Base-by-base conservation (phyloP, 306 rosid species). In the Casuarina cunninghamiana region DNA sequence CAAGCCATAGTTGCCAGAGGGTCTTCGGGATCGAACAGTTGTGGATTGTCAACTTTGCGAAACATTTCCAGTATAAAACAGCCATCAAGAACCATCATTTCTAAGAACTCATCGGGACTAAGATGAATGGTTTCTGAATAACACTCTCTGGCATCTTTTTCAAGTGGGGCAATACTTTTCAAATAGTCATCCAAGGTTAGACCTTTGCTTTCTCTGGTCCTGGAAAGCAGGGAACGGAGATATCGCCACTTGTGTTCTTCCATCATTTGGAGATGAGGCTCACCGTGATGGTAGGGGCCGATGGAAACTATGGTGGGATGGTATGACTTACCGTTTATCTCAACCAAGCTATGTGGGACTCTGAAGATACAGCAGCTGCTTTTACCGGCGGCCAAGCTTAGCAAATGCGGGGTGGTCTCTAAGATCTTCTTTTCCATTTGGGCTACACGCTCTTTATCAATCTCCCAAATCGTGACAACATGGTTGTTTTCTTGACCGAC, bases 241-340 rank as follows among this genome's bases (percentile, higher is more conserved):
- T 35, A 61, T 8, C 68, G n/a, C 44, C 68, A 61, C 43, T 61
- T 61, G 68, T 61, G 68, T n/a, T 61, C 68, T 43, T 61, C 44
- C 7, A 61, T 61, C 68, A 61, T 61, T 13, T 35, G 44, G 19
- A 61, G 42, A 8, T 61, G 17, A 61, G 68, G 68, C 68, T 61
- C 5, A 17, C 44, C 19, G 10, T 43, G 19, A 3, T 61, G 68
- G 68, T 35, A 61, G 8, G 44, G 69, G 1, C 44, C 69, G 3
- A 62, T 62, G 69, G 69, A 62, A 8, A 37, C 69, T 6, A 5
- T 13, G 9, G 16, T 16, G 19, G 69, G 69, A 1, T 62, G 19
- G 16, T 62, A 62, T 3, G 42, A 37, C 16, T 12, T 5, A 19
- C 10, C 21, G 3, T 62, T 62, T 6, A 62, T 62, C 2, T 62